Conservation (phyloP, 1,284 basidiomycete genomes). For the Neonothopanus nambi region DNA sequence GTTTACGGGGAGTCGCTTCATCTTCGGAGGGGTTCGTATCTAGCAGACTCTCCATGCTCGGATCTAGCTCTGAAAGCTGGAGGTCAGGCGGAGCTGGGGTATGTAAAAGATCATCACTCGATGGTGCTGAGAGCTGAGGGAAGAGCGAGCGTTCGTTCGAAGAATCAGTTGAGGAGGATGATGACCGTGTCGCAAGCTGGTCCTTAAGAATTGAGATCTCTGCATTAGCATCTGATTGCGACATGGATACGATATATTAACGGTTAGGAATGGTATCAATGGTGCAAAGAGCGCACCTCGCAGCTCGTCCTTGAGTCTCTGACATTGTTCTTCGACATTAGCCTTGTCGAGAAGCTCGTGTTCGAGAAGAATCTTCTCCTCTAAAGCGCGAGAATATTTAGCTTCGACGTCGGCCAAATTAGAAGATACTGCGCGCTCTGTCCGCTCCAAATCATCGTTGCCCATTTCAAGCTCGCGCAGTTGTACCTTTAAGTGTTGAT, state of each 20-base stretch:
- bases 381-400: constrained; percentile 88
- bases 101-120: constrained; percentile 56
- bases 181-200: constrained; percentile 48
- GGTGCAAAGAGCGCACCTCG: constrained; percentile 62
- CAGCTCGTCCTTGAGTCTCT: constrained; percentile 91
- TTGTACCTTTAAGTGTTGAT: constrained; percentile 78
- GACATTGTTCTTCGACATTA: constrained; percentile 87
- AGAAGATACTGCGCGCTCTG: constrained; percentile 88
- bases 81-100: constrained; percentile 61
- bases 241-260: constrained; percentile 14
- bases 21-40: constrained; percentile 18
- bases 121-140: constrained; percentile 32
- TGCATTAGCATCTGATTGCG: constrained; percentile 71
- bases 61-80: constrained; percentile 58
- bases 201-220: constrained; percentile 85
- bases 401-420: constrained; percentile 90
- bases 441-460: constrained; percentile 92
- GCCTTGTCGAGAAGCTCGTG: constrained; percentile 95
- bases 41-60: constrained; percentile 40
- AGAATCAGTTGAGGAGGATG: constrained; percentile 22
- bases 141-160: constrained; percentile 17
- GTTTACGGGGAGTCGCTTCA: constrained; percentile 20
- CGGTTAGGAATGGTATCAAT: constrained; percentile 17
- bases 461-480: constrained; percentile 92
- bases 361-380: constrained; percentile 96